These are phyloP conservation scores for Aspergillus sp. DNA, from an alignment of 2,329 filamentous ascomycete genomes.

Conservation along the genomic window DNA sequence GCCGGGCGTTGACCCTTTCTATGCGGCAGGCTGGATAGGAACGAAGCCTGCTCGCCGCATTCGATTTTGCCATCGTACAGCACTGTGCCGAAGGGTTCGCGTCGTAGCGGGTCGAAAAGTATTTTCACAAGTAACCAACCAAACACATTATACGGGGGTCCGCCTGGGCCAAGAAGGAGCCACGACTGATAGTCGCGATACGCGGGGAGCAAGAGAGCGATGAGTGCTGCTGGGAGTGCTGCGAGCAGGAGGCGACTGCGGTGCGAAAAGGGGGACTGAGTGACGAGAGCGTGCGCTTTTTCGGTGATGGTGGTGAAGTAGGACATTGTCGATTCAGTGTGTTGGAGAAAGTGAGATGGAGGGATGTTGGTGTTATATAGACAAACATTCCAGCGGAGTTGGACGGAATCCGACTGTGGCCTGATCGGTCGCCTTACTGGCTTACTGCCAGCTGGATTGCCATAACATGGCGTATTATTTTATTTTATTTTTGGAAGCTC, in stretches of 20 bases:
- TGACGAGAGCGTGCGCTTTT: neutral
- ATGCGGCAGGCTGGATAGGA: slow-evolving; percentile 1
- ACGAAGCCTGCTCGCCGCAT: slow-evolving; percentile 17
- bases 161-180: slow-evolving; percentile 37
- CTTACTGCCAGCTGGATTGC: too few relatives aligned
- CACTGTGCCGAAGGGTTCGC: slow-evolving; percentile 31
- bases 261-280: too few relatives aligned
- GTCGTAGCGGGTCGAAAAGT: slow-evolving; percentile 24
- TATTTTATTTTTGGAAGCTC: too few relatives aligned
- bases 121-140: slow-evolving; percentile 34
- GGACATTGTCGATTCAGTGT: neutral
- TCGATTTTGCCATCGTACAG: slow-evolving; percentile 26
- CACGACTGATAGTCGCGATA: slow-evolving; percentile 39
- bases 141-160: slow-evolving; percentile 35
- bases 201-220: slow-evolving; percentile 14
- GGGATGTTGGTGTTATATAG: too few relatives aligned
- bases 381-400: too few relatives aligned
- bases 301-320: neutral
- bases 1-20: slow-evolving; percentile 20
- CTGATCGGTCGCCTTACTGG: too few relatives aligned
- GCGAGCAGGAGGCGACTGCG: neutral
- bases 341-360: neutral
- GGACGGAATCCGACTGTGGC: too few relatives aligned
- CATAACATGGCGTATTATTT: too few relatives aligned
- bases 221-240: neutral